Evolutionary conservation across 176 grass and related monocot genomes (phyloP).

Genomic region (Triticum monococcum): DNA sequence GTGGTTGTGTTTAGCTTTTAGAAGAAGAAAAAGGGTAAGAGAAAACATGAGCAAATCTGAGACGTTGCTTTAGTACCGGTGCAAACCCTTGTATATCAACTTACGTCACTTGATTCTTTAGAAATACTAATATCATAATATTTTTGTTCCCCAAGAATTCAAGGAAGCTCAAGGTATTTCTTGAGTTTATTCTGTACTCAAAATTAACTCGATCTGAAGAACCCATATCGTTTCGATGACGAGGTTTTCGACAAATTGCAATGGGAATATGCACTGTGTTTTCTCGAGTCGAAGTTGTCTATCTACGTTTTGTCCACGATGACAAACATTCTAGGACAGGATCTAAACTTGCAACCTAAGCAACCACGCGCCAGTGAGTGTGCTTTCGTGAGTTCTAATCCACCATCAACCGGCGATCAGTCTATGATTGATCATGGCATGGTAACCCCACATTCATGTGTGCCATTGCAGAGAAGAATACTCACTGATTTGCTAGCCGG

Average conservation of each 20-base stretch:
- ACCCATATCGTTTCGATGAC: neutral
- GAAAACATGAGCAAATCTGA: neutral
- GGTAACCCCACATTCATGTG: constrained; percentile 13
- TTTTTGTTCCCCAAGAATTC: neutral
- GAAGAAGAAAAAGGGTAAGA: neutral
- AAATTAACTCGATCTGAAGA: too few relatives aligned
- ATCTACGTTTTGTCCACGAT: neutral
- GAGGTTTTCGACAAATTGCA: neutral
- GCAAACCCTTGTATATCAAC: neutral
- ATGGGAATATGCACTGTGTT: neutral
- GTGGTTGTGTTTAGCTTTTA: neutral
- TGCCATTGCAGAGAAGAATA: neutral
- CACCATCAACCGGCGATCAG: neutral
- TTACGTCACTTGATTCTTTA: neutral
- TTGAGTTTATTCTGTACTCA: neutral
- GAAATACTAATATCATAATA: neutral
- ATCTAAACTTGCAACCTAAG: neutral
- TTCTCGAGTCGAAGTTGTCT: neutral
- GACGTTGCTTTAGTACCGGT: neutral
- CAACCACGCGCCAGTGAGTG: neutral
- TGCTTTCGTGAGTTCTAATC: constrained; percentile 32
- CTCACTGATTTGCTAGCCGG: neutral
- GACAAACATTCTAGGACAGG: neutral
- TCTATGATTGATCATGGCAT: neutral
- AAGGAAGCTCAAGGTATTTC: neutral